Base-by-base conservation (phyloP, 768 basidiomycete genomes). In the Agaricus blazei region DNA sequence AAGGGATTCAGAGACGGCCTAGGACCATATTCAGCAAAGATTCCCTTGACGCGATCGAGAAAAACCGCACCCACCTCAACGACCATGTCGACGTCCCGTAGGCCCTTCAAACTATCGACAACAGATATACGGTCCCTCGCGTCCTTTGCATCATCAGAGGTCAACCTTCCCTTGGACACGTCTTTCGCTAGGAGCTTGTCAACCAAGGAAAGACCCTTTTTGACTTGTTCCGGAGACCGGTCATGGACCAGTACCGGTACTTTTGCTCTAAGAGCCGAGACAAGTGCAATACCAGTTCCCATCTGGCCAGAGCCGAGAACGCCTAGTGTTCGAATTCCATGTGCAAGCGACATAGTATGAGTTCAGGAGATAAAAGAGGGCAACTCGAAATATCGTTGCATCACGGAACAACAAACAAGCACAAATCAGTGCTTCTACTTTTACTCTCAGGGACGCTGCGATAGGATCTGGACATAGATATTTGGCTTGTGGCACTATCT, bases 281-380 rank as follows among this genome's bases (percentile, higher is more conserved):
- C 93, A 51, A 88, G 80, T 59, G 93, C 91, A 46, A 98, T 98
- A 1, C 95, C 96, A 0, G 90, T 83, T 59, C 95, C 95, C 89
- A 90, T 91, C 67, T 92, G 89, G 48, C 90, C 90, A 19, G 88
- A 85, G 44, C 90, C 89, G 36, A 95, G 77, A 59, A 94, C 83
- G 24, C 88, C 93, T 0, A 93, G 71, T 3, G 76, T 82, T 52
- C 81, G 82, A 59, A 94, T 84, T 46, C 87, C 89, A 63, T 92
- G 90, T 19, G 78, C 73, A 52, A 89, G 65, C 11, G 48, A 50
- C 54, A 56, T 56, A 50, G 28, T 23, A 42, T 28, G 15, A n/a
- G 29, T 28, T 14, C 5, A 47, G 27, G 26, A 51, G 37, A 29
- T 41, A 29, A 48, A 53, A 40, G 48, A 40, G 15, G 14, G 46